Conservation (phyloP, 805 yeast species). For the Starmerella gropengiesseri region DNA sequence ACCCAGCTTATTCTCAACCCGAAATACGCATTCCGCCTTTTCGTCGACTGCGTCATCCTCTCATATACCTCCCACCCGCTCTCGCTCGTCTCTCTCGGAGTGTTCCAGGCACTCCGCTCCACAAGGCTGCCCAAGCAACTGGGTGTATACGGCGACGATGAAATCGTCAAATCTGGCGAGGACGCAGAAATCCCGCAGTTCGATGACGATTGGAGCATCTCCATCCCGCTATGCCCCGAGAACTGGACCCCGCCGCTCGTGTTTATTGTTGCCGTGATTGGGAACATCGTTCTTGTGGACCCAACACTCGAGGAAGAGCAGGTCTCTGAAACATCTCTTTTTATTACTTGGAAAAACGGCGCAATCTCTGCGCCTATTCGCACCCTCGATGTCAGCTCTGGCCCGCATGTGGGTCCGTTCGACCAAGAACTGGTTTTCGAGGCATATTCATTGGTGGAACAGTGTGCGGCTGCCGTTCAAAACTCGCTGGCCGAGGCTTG, state of each 20-base stretch:
- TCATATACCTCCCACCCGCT: constrained; percentile 74
- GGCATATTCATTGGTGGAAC: constrained; percentile 47
- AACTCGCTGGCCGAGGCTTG: constrained; percentile 10
- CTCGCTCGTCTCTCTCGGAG: constrained; percentile 66
- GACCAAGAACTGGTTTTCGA: constrained; percentile 33
- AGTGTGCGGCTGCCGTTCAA: constrained; percentile 51
- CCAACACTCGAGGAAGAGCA: constrained; percentile 85
- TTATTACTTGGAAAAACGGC: constrained; percentile 62
- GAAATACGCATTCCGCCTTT: constrained; percentile 65
- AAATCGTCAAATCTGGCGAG: constrained; percentile 14
- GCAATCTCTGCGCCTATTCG: constrained; percentile 61
- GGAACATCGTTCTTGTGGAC: constrained; percentile 54
- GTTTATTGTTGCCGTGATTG: constrained; percentile 67
- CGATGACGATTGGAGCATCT: constrained; percentile 73
- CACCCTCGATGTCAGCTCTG: constrained; percentile 49
- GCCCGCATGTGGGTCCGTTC: constrained; percentile 39
- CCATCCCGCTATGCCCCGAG: constrained; percentile 35
- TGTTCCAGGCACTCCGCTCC: constrained; percentile 68
- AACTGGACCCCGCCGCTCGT: constrained; percentile 60
- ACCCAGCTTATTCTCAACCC: constrained; percentile 43
- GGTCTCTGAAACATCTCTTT: constrained; percentile 73
- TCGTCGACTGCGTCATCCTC: constrained; percentile 67
- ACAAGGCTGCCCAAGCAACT: constrained; percentile 65
- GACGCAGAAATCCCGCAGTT: constrained; percentile 85
- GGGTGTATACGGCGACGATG: constrained; percentile 34